Base-by-base conservation (phyloP, 306 rosid species). In the Pueraria montana region DNA sequence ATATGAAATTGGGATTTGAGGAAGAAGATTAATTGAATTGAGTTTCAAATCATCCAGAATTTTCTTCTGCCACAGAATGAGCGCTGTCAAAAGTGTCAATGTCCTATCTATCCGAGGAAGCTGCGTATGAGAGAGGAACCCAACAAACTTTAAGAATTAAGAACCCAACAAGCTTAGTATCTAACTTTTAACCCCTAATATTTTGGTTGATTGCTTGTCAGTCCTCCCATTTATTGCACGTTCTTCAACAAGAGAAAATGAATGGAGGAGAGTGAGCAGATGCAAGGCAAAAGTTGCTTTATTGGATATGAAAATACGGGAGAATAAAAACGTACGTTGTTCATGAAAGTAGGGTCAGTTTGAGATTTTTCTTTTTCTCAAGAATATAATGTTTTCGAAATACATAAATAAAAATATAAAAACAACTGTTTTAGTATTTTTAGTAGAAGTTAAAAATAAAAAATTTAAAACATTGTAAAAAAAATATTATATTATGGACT, bases 1-100 rank as follows among this genome's bases (percentile, higher is more conserved):
- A n/a, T n/a, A n/a, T n/a, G n/a, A n/a, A n/a, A n/a, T 36, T 36
- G 36, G 42, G 43, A 36, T 49, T 67, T 32, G 65, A 65, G 65
- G 18, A 36, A 65, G 42, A 62, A 53, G 10, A 59, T 4, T 13
- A 2, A 17, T 26, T 46, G 42, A 62, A 45, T 27, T 1, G 64
- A 43, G 43, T 26, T 66, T 68, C n/a, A 32, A 79, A 12, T 69
- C 59, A 0, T 55, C 9, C 13, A 70, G 38, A 70, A 70, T 17
- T 30, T 30, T 30, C 62, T 30, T 30, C 52, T 58, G 17, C 8
- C 24, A 11, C 46, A 34, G 69, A 36, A 16, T 11, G 2, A 69
- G 48, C 24, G 69, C 1, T 50, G 26, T 8, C 34, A 30, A 30
- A 80, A 4, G 26, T 12, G 20, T 20, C 68, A 21, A 67, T 70